Conservation (phyloP, 2,329 filamentous ascomycete species). For the Nectriaceae sp. region DNA sequence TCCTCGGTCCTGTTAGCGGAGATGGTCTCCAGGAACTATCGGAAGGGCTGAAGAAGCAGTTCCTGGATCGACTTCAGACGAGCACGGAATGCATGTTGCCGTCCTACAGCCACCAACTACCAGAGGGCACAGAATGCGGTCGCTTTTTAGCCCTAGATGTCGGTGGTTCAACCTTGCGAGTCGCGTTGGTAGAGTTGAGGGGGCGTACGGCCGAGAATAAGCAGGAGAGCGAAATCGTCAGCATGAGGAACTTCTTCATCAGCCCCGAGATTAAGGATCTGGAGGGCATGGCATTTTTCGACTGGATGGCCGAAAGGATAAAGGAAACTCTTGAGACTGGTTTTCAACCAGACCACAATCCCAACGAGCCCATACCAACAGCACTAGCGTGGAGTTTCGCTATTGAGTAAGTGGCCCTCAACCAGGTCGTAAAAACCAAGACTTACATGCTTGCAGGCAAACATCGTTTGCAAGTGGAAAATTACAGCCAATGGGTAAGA, state of each 20-base stretch:
- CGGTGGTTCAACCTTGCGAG: constrained; percentile 68
- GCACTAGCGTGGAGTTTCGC: constrained; percentile 71
- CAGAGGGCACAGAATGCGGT: constrained; percentile 60
- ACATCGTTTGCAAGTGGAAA: constrained; percentile 61
- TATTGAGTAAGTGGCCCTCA: constrained; percentile 57
- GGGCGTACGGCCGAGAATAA: constrained; percentile 43
- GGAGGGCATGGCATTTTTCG: constrained; percentile 62
- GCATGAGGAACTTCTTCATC: constrained; percentile 59
- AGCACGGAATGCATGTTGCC: constrained; percentile 64
- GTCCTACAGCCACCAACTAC: constrained; percentile 66
- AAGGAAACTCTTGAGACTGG: constrained; percentile 54
- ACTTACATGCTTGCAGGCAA: constrained; percentile 51
- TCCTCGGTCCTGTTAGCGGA: constrained; percentile 50
- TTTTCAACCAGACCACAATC: constrained; percentile 36
- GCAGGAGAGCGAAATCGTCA: constrained; percentile 53
- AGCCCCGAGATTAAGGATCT: constrained; percentile 56
- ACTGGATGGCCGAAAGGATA: constrained; percentile 68
- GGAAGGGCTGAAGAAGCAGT: constrained; percentile 54
- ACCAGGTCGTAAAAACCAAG: constrained; percentile 3
- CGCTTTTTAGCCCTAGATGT: constrained; percentile 66
- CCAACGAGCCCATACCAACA: constrained; percentile 53
- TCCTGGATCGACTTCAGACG: constrained; percentile 51
- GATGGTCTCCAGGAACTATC: constrained; percentile 50
- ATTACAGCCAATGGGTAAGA: constrained; percentile 66
- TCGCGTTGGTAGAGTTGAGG: constrained; percentile 62